Base-by-base conservation (phyloP, 148 eudicot species). In the Cornus kousa region DNA sequence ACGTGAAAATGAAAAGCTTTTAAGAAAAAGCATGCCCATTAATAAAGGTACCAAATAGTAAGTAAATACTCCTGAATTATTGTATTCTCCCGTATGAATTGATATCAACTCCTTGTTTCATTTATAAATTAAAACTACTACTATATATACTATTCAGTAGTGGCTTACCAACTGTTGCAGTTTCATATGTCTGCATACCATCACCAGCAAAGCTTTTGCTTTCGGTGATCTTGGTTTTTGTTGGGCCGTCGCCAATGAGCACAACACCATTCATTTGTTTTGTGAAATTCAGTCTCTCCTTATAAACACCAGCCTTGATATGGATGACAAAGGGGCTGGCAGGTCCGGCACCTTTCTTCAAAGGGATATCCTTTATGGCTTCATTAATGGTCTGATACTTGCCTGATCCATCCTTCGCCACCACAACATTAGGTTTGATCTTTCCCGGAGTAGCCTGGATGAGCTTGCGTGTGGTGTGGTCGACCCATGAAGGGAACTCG, bases 381-480 rank as follows among this genome's bases (percentile, higher is more conserved):
- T 87, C 94, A 0, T 4, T 19, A 5, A 94, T 80, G 1, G 93
- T 90, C 79, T 80, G 87, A 73, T 64, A 92, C 39, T 89, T 77
- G 1, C 98, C 93, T 1, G 87, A 84, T 0, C 98, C 98, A 66
- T 92, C 94, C 53, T 85, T 73, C 0, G 98, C 92, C 23, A 94
- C 98, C 23, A 89, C 87, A 0, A 72, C 89, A 14, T 90, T 86
- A 0, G 97, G 91, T 11, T 83, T 80, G 48, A 74, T 64, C 0
- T 14, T 23, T 1, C 57, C 28, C 10, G 66, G 0, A 3, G 70
- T 67, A 5, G 76, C 79, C 40, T 68, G 24, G 16, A 87, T 71
- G 65, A 89, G 80, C 0, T 57, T 71, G 5, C 86, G 77, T 20
- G 48, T 69, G 2, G 40, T 67, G 23, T 74, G 76, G 1, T 19